Percentiles rank a stretch among this genome's conserved stretches.
Evolutionary conservation across 768 basidiomycete genomes (phyloP).

Genomic region (Suillus brevipes): DNA sequence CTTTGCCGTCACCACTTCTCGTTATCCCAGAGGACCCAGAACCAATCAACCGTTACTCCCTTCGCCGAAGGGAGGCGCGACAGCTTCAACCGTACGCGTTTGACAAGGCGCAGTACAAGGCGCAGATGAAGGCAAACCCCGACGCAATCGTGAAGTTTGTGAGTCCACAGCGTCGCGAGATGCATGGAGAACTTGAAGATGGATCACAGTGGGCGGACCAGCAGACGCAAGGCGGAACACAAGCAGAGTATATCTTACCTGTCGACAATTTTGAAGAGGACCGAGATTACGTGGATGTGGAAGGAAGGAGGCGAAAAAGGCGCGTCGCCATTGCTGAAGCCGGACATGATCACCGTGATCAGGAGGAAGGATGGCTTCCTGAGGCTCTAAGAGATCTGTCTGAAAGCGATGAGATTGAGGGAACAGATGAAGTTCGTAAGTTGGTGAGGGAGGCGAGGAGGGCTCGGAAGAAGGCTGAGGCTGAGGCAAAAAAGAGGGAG

Average conservation of each 20-base stretch:
- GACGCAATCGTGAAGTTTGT: constrained; percentile 65
- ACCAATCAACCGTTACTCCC: constrained; percentile 44
- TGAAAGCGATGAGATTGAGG: constrained; percentile 44
- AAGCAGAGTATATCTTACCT: constrained; percentile 30
- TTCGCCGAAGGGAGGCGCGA: constrained; percentile 53
- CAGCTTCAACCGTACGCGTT: constrained; percentile 65
- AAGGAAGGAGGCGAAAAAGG: constrained; percentile 15
- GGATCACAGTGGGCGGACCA: constrained; percentile 32
- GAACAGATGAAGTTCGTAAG: constrained; percentile 27
- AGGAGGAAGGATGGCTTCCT: constrained; percentile 30
- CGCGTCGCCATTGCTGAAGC: constrained; percentile 5
- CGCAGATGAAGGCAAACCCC: constrained; percentile 51
- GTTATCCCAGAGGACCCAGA: constrained; percentile 20
- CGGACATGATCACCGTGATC: constrained; percentile 2
- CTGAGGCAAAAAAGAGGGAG: constrained; percentile 19
- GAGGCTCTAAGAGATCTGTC: constrained; percentile 38
- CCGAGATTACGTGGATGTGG: constrained; percentile 26
- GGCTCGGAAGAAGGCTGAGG: constrained; percentile 27
- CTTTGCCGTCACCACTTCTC: constrained; percentile 4
- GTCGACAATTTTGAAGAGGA: constrained; percentile 25
- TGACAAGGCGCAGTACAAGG: constrained; percentile 54
- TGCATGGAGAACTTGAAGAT: constrained; percentile 20
- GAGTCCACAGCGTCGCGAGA: constrained; percentile 32
- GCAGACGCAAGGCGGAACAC: constrained; percentile 13
- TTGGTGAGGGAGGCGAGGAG: constrained; percentile 36